Conservation (phyloP, 176 grass and related monocot genomes). For the Aegilops sharonensis region DNA sequence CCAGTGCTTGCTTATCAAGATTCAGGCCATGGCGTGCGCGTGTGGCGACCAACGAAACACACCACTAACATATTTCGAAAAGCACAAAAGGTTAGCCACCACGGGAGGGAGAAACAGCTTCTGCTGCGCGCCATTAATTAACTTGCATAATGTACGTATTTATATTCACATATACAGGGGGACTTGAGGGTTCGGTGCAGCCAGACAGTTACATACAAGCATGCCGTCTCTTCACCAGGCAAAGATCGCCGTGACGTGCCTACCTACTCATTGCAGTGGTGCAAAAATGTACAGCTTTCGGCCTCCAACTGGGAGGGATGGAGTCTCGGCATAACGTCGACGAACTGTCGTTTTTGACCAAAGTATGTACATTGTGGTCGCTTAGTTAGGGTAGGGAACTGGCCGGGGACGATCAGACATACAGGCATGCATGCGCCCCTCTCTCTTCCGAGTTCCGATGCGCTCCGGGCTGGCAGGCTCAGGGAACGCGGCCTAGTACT, state of each 20-base stretch:
- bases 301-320: not conserved
- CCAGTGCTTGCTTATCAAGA: not conserved
- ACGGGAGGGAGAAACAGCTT: not conserved
- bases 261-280: not conserved
- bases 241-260: too few species aligned
- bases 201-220: too few species aligned
- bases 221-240: too few species aligned
- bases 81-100: too few species aligned
- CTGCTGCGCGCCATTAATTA: not conserved
- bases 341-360: not conserved
- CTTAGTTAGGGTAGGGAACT: constrained; percentile 1
- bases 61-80: too few species aligned
- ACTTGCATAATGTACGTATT: not conserved
- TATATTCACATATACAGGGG: not conserved
- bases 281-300: constrained; percentile 18
- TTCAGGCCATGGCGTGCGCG: too few species aligned
- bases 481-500: constrained; percentile 84
- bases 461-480: not conserved
- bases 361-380: not conserved
- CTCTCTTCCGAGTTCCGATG: too few species aligned
- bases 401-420: too few species aligned
- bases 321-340: not conserved
- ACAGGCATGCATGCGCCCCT: too few species aligned
- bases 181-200: not conserved
- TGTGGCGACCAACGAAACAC: too few species aligned